Evolutionary conservation across 2,329 filamentous ascomycete species (phyloP), one percentile per base, ranked within the genome.

Genomic region (Ophiostoma pallidulum): DNA sequence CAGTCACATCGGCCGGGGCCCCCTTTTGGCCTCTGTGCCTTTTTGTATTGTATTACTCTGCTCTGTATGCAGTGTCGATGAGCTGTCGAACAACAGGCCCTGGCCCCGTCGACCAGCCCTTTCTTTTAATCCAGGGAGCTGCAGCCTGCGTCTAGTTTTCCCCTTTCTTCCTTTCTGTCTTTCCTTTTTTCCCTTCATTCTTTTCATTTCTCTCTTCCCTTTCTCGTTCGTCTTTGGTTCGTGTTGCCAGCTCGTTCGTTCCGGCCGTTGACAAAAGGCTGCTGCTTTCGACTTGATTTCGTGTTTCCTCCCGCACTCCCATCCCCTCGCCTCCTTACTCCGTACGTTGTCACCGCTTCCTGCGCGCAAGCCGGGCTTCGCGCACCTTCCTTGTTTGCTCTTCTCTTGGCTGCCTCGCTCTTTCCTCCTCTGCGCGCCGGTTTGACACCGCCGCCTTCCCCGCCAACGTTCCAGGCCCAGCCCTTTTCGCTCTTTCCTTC

Each of bases 311-410:
- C n/a, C n/a, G n/a, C n/a, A n/a, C n/a, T n/a, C n/a, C n/a, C n/a
- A n/a, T n/a, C n/a, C n/a, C n/a, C n/a, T n/a, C n/a, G n/a, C 8
- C 20, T 26, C 9, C 8, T n/a, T 22, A 8, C 26, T 43, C 9
- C 8, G 13, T 18, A 35, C 19, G 26, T 35, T 28, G 26, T 19
- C 12, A 16, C 18, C 18, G 36, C 19, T 35, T 16, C 18, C n/a
- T 33, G 31, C 13, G 31, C 9, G n/a, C 5, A 16, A 13, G 14
- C n/a, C n/a, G n/a, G 13, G 31, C 31, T 14, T 28, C 24, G 24
- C 42, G 42, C 36, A 37, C 43, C 28, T 46, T 46, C 43, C 43
- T 33, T 20, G 32, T 46, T 24, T 47, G 38, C 8, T 16, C 12
- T 20, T 22, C 5, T 36, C 31, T 41, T 29, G n/a, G 16, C 18